These are phyloP conservation scores for Erythrobasidium hasegawianum DNA, from an alignment of 1,284 basidiomycete species.

Conservation along the genomic window DNA sequence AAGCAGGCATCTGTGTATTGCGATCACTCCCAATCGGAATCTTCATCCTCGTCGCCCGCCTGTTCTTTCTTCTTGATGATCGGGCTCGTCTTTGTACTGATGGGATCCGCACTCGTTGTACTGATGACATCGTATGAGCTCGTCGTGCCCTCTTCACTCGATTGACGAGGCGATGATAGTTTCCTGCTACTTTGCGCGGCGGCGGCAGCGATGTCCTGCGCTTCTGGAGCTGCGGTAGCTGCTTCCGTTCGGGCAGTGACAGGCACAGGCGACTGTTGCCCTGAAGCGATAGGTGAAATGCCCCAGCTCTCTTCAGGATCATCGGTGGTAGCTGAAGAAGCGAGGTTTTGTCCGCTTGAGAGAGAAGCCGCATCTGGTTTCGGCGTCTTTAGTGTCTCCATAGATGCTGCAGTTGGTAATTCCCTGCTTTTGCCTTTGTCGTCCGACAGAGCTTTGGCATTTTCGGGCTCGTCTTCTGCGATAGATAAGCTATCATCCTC, in stretches of 20 bases:
- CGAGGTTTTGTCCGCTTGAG: background rate
- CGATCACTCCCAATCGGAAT: constrained; percentile 43
- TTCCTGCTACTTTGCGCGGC: background rate
- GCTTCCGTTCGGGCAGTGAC: background rate
- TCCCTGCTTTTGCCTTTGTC: background rate
- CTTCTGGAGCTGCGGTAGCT: background rate
- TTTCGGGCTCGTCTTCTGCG: constrained; percentile 10
- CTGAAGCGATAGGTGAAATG: background rate
- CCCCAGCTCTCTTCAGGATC: constrained; percentile 15
- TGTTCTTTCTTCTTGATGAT: constrained; percentile 6
- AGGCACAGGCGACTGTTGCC: background rate
- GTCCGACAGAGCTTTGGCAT: background rate
- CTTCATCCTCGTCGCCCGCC: constrained; percentile 37
- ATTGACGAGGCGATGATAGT: constrained; percentile 33
- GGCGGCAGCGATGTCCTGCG: background rate
- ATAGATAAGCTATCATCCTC: constrained; percentile 40
- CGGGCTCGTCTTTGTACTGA: constrained; percentile 15
- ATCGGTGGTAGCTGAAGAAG: constrained; percentile 6
- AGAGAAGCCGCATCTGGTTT: constrained; percentile 1
- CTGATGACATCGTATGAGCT: constrained; percentile 41
- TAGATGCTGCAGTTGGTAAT: background rate
- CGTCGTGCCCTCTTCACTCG: constrained; percentile 37
- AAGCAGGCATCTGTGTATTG: too few species aligned
- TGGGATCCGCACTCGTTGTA: constrained; percentile 35
- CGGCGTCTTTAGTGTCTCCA: constrained; percentile 1